Evolutionary conservation across 495 filamentous ascomycete genomes (phyloP).

Genomic region (Penicillium turbatum): DNA sequence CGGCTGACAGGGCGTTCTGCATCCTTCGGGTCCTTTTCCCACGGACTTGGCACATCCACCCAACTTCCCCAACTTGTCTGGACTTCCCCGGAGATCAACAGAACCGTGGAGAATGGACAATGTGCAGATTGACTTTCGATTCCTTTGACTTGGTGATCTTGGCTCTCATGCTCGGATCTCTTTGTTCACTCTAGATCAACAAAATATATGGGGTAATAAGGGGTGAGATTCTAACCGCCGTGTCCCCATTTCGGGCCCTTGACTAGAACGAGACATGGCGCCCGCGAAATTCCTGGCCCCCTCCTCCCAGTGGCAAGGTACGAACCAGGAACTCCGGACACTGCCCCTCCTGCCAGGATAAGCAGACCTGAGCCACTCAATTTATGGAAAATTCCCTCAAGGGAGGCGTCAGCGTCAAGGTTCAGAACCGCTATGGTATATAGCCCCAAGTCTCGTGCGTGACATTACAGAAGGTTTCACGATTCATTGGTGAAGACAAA

Average conservation of each 20-base stretch:
- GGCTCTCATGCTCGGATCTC: background rate
- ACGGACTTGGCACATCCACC: background rate
- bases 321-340: background rate
- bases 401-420: background rate
- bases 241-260: conserved; percentile 17
- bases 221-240: background rate
- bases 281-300: conserved; percentile 13
- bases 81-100: background rate
- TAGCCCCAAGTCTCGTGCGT: background rate
- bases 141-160: background rate
- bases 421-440: background rate
- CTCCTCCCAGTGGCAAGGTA: conserved; percentile 6
- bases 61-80: background rate
- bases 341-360: conserved; percentile 14
- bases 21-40: background rate
- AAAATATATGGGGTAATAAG: background rate
- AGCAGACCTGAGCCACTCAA: background rate
- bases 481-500: background rate
- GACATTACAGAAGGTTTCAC: background rate
- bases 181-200: background rate
- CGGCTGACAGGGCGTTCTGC: background rate
- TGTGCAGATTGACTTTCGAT: background rate
- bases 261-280: conserved; percentile 17
- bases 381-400: conserved; percentile 6
- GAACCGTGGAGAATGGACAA: background rate